Conservation (phyloP, 352 stramenopile species). For the Pythium oligandrum region DNA sequence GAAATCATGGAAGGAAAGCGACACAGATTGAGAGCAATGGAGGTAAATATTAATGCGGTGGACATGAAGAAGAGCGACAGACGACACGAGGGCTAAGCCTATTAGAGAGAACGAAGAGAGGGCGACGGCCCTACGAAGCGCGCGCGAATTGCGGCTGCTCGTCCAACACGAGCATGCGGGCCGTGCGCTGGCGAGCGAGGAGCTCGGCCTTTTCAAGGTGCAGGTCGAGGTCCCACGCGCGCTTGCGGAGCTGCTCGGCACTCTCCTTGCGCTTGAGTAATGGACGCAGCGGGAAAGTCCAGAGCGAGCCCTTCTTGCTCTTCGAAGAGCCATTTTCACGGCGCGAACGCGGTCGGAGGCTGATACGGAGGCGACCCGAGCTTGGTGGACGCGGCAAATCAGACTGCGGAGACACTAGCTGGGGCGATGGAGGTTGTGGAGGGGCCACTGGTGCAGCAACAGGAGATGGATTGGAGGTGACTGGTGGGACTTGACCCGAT, state of each 20-base stretch:
- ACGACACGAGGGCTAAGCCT: background rate
- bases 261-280: slow-evolving; percentile 49
- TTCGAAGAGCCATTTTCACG: slow-evolving; percentile 18
- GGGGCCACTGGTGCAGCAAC: background rate
- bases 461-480: background rate
- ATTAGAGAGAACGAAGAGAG: slow-evolving; percentile 3
- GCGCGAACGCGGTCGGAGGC: slow-evolving; percentile 8
- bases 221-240: slow-evolving; percentile 29
- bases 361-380: slow-evolving; percentile 18
- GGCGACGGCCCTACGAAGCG: background rate
- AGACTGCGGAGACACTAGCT: background rate
- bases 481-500: background rate
- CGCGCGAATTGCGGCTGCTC: background rate
- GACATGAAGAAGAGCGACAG: slow-evolving; percentile 1
- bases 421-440: background rate
- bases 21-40: background rate
- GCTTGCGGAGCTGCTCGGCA: slow-evolving; percentile 41
- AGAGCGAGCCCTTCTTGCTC: slow-evolving; percentile 30
- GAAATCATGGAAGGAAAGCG: too few relatives aligned
- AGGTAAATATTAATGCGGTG: slow-evolving; percentile 3
- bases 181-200: slow-evolving; percentile 9
- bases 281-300: slow-evolving; percentile 41
- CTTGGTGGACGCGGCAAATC: background rate
- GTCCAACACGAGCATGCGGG: slow-evolving; percentile 2
- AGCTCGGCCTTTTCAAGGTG: slow-evolving; percentile 38